Conservation (phyloP, 345 rosid species). For the Iberis pinnata region DNA sequence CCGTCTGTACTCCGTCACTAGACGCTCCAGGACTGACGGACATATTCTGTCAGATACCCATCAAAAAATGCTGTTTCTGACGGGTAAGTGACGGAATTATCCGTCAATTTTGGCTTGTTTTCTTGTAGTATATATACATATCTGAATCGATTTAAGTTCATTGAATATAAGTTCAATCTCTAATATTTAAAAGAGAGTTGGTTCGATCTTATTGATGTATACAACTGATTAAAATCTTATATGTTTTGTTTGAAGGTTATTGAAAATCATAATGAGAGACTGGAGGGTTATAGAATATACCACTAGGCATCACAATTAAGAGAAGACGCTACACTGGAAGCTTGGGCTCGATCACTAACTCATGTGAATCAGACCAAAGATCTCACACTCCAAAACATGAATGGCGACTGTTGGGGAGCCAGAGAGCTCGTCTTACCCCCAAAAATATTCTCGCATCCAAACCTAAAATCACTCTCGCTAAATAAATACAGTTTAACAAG, state of each 20-base stretch:
- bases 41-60: too few species aligned
- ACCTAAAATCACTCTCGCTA: not conserved
- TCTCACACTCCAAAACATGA: not conserved
- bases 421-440: not conserved
- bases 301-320: not conserved
- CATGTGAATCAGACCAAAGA: not conserved
- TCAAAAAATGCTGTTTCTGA: too few species aligned
- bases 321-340: not conserved
- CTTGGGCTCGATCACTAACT: constrained; percentile 5
- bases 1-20: too few species aligned
- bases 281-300: not conserved
- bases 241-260: constrained; percentile 3
- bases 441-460: constrained; percentile 1
- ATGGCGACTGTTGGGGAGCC: not conserved
- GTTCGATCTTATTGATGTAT: too few species aligned
- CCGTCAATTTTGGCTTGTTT: too few species aligned
- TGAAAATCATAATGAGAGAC: not conserved
- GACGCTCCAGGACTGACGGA: too few species aligned
- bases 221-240: too few species aligned
- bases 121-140: too few species aligned
- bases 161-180: too few species aligned
- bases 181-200: too few species aligned
- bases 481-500: not conserved
- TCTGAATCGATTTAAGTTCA: too few species aligned
- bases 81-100: too few species aligned